Conservation (phyloP, 2,329 filamentous ascomycete species). For the Penicillium sumatraense region DNA sequence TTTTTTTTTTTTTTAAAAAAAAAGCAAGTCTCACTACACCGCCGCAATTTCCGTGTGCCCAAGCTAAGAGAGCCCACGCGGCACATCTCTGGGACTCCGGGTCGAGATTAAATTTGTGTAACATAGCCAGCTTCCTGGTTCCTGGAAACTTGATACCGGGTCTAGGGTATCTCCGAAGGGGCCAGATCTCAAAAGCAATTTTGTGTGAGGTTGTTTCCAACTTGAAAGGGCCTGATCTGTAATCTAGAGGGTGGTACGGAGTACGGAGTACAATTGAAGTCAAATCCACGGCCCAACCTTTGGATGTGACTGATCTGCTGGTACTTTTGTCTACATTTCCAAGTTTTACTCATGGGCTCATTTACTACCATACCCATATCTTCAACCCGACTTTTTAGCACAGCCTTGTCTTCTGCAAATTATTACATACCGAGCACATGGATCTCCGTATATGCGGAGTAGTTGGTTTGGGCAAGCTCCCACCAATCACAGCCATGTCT, state of each 20-base stretch:
- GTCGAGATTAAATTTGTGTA: constrained; percentile 7
- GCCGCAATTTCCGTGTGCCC: not conserved
- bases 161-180: not conserved
- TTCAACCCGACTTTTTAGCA: too few species aligned
- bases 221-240: not conserved
- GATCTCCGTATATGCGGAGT: too few species aligned
- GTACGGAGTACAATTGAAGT: too few species aligned
- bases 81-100: not conserved
- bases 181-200: not conserved
- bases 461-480: too few species aligned
- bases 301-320: not conserved
- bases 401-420: not conserved
- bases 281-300: not conserved
- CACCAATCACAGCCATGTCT: not conserved
- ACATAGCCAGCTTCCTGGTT: constrained; percentile 2
- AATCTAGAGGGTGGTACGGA: not conserved
- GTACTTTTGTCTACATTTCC: not conserved
- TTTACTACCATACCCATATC: too few species aligned
- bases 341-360: too few species aligned
- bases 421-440: too few species aligned
- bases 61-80: too few species aligned
- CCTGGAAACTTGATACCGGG: not conserved
- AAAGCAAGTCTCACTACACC: constrained; percentile 6
- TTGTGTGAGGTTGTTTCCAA: not conserved
- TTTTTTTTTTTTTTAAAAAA: constrained; percentile 1